Evolutionary conservation across 2,329 filamentous ascomycete species (phyloP).

Genomic region (Pseudovirgaria hyperparasitica): DNA sequence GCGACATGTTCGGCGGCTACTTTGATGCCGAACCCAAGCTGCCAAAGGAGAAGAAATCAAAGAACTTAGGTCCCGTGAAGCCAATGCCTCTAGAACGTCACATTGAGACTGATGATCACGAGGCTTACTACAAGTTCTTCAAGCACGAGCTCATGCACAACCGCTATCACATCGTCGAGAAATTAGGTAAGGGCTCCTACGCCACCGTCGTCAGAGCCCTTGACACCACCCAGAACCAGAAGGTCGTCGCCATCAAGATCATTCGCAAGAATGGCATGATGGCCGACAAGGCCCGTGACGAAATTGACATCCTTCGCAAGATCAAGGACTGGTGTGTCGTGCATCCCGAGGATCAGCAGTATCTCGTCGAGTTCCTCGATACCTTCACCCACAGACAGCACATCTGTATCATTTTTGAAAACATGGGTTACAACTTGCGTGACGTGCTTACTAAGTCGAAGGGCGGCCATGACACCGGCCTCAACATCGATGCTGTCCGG

Average conservation of each 20-base stretch:
- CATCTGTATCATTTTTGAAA: constrained; percentile 94
- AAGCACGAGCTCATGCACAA: constrained; percentile 80
- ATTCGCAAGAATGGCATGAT: constrained; percentile 94
- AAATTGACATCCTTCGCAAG: constrained; percentile 85
- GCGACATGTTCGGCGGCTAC: no score
- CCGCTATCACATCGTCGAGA: constrained; percentile 78
- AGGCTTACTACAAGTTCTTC: constrained; percentile 94
- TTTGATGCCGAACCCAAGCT: no score
- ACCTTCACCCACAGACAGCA: constrained; percentile 91
- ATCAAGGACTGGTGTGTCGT: constrained; percentile 72
- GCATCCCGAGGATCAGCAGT: constrained; percentile 80
- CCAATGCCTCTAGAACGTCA: no score
- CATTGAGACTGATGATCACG: constrained; percentile 86
- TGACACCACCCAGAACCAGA: constrained; percentile 52
- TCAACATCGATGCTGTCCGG: constrained; percentile 77
- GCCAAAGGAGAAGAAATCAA: no score
- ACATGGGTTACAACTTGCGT: constrained; percentile 69
- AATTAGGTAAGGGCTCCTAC: constrained; percentile 89
- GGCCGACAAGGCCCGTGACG: constrained; percentile 83
- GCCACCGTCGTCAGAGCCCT: constrained; percentile 85
- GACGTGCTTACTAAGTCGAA: constrained; percentile 86
- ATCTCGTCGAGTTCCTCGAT: constrained; percentile 77
- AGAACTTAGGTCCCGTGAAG: no score
- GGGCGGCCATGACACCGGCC: constrained; percentile 72
- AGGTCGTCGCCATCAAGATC: constrained; percentile 90